phyloP scores from a whole-genome alignment of 495 filamentous ascomycete species.

The Penicillium turbatum region DNA sequence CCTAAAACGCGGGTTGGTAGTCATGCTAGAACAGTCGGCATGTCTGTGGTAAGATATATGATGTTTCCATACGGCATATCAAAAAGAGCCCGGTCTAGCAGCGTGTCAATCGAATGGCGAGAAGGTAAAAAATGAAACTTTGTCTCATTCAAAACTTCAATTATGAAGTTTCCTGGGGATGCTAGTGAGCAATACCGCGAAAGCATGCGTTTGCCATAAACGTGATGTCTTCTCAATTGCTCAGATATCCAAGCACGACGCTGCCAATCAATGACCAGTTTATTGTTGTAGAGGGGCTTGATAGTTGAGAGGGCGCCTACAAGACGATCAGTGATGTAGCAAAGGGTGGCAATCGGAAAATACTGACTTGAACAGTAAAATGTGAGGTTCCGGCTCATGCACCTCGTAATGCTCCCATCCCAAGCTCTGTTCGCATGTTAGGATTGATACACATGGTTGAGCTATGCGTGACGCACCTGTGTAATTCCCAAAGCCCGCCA shows the following conservation, averaged over 20 bases:
- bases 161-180: constrained; percentile 26
- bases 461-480: constrained; percentile 54
- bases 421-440: constrained; percentile 62
- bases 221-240: constrained; percentile 3
- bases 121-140: constrained; percentile 27
- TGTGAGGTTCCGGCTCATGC: constrained; percentile 96
- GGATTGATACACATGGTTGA: neutral
- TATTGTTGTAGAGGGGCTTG: constrained; percentile 59
- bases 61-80: constrained; percentile 6
- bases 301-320: constrained; percentile 81
- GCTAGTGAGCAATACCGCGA: constrained; percentile 23
- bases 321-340: constrained; percentile 10
- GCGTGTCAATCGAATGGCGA: constrained; percentile 8
- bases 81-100: constrained; percentile 9
- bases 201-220: constrained; percentile 21
- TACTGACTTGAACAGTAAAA: constrained; percentile 93
- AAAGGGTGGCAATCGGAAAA: neutral
- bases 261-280: constrained; percentile 13
- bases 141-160: constrained; percentile 32
- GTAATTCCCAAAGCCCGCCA: constrained; percentile 96
- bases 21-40: neutral
- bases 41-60: constrained; percentile 4
- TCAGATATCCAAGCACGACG: constrained; percentile 9
- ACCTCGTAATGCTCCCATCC: constrained; percentile 99
- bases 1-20: constrained; percentile 63